Evolutionary conservation across 2,329 filamentous ascomycete species (phyloP).

Genomic region (Corniculantispora saksenae): DNA sequence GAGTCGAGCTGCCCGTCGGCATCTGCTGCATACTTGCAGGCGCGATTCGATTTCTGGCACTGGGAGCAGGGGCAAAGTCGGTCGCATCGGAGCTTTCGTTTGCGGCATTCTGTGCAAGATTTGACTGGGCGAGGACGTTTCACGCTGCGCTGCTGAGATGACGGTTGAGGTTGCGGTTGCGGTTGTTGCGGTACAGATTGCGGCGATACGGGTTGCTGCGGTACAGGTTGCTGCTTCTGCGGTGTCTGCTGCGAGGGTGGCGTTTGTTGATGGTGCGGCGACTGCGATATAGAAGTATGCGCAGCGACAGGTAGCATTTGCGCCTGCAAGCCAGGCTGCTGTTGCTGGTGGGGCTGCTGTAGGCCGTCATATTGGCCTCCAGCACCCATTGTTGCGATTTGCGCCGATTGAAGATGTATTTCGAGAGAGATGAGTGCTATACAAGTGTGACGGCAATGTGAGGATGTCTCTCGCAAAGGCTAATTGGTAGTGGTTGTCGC

Average conservation of each 20-base stretch:
- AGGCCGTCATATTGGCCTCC: constrained; percentile 2
- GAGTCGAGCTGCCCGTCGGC: constrained; percentile 49
- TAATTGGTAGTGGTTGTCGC: background rate
- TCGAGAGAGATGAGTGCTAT: background rate
- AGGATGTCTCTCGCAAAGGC: background rate
- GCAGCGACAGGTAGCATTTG: constrained; percentile 7
- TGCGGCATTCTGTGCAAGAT: constrained; percentile 58
- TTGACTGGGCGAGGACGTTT: constrained; percentile 58
- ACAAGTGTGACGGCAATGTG: no score
- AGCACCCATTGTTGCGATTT: constrained; percentile 6
- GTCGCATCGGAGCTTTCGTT: constrained; percentile 59
- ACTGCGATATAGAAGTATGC: background rate
- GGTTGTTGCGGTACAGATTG: constrained; percentile 23
- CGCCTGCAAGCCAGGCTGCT: background rate
- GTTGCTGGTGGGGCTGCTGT: constrained; percentile 11
- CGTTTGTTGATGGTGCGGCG: constrained; percentile 6
- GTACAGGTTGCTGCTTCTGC: constrained; percentile 22
- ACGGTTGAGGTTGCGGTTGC: constrained; percentile 19
- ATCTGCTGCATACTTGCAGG: constrained; percentile 54
- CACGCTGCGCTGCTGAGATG: constrained; percentile 46
- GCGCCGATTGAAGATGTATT: background rate
- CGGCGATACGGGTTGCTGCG: constrained; percentile 22
- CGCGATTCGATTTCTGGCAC: constrained; percentile 57
- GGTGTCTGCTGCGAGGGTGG: background rate
- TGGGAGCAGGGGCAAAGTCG: constrained; percentile 58